phyloP scores from a whole-genome alignment of 164 flowering plant genomes.

The Aristolochia contorta region DNA sequence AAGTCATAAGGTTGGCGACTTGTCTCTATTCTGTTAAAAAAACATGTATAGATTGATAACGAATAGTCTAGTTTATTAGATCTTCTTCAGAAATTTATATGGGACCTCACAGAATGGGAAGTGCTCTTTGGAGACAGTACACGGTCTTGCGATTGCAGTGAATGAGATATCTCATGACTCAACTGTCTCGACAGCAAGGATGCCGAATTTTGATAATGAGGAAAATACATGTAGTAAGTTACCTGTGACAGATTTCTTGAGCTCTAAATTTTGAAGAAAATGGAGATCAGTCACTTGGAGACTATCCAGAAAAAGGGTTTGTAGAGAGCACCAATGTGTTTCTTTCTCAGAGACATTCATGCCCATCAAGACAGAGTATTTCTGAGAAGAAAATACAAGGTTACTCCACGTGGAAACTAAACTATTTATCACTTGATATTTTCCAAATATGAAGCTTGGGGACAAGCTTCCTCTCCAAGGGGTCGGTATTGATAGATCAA shows the following conservation, averaged over 20 bases:
- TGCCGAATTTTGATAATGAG: constrained; percentile 24
- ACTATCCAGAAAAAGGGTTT: too few species aligned
- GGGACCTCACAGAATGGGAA: constrained; percentile 82
- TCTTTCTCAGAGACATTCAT: too few species aligned
- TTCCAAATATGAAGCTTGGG: too few species aligned
- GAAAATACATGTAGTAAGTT: constrained; percentile 55
- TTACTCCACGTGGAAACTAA: too few species aligned
- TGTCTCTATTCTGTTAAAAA: constrained; percentile 62
- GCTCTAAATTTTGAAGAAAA: constrained; percentile 78
- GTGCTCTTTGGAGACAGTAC: constrained; percentile 79
- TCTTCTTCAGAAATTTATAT: constrained; percentile 76
- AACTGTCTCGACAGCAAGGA: constrained; percentile 59
- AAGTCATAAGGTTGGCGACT: constrained; percentile 42
- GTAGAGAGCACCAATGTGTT: too few species aligned
- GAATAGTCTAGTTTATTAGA: constrained; percentile 77
- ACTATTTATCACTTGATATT: too few species aligned
- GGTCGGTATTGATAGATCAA: too few species aligned
- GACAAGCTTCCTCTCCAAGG: too few species aligned
- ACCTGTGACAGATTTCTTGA: constrained; percentile 76
- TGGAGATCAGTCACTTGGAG: too few species aligned
- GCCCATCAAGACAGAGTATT: too few species aligned
- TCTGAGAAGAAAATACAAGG: too few species aligned
- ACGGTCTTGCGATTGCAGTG: constrained; percentile 69
- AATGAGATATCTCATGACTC: constrained; percentile 80
- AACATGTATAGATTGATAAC: constrained; percentile 78